A percentile compares a stretch with the other conserved stretches of the same genome.
Conservation (phyloP, 2,329 filamentous ascomycete species). For the Trichoderma breve region DNA sequence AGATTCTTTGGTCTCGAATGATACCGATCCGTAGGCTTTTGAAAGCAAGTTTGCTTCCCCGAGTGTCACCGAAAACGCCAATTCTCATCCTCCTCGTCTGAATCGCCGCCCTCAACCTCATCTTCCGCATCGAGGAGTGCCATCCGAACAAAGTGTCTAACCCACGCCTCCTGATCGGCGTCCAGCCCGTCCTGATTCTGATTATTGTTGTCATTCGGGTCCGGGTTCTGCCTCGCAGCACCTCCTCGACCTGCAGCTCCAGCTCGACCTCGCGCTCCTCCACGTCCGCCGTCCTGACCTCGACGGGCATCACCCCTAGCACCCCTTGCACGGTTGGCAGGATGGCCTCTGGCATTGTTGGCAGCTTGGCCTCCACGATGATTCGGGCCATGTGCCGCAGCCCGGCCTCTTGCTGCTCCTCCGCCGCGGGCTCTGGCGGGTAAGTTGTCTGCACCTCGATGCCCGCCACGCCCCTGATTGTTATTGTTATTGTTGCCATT, state of each 20-base stretch:
- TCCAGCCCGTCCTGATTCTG: constrained; percentile 37
- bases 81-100: constrained; percentile 32
- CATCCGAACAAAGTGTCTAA: constrained; percentile 54
- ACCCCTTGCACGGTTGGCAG: constrained; percentile 12
- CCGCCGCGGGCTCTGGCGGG: neutral
- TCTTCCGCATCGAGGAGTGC: constrained; percentile 55
- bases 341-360: constrained; percentile 10
- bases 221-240: neutral
- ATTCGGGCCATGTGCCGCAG: neutral
- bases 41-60: neutral
- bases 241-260: constrained; percentile 22
- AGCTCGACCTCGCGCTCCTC: constrained; percentile 16
- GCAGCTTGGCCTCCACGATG: neutral
- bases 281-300: constrained; percentile 13
- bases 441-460: constrained; percentile 1
- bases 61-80: constrained; percentile 24
- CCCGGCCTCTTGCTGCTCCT: constrained; percentile 15
- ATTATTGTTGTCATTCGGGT: neutral
- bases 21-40: no score
- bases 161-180: constrained; percentile 50
- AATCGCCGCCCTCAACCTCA: constrained; percentile 40
- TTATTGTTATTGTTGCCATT: neutral
- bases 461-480: constrained; percentile 26
- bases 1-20: neutral
- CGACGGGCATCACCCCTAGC: constrained; percentile 11